These are phyloP conservation scores for Candida ficus DNA, from an alignment of 805 yeast species.

Conservation along the genomic window DNA sequence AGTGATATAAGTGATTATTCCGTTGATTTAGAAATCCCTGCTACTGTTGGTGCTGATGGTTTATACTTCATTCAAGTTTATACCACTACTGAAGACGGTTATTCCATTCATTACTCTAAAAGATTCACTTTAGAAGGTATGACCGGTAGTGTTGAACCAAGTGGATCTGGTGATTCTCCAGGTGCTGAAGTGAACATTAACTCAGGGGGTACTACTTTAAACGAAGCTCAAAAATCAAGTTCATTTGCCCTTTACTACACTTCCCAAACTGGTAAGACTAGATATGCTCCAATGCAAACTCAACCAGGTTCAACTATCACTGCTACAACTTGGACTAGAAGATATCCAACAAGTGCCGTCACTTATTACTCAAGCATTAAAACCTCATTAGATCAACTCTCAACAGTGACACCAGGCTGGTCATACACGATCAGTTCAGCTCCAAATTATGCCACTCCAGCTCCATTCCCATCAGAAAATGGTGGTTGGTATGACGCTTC, in stretches of 20 bases:
- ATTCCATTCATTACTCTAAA: slow-evolving; percentile 60
- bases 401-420: slow-evolving; percentile 88
- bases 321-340: slow-evolving; percentile 55
- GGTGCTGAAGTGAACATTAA: slow-evolving; percentile 32
- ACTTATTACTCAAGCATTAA: slow-evolving; percentile 48
- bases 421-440: slow-evolving; percentile 59
- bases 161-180: slow-evolving; percentile 42
- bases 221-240: slow-evolving; percentile 37
- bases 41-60: slow-evolving; percentile 57
- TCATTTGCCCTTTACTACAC: slow-evolving; percentile 70
- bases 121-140: slow-evolving; percentile 65
- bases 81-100: slow-evolving; percentile 35
- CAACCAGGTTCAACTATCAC: slow-evolving; percentile 79
- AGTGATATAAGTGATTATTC: slow-evolving; percentile 27
- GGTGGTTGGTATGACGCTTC: slow-evolving; percentile 62
- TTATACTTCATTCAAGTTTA: slow-evolving; percentile 66
- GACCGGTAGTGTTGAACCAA: slow-evolving; percentile 51
- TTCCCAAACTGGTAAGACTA: slow-evolving; percentile 67
- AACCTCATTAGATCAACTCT: slow-evolving; percentile 29
- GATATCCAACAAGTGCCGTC: slow-evolving; percentile 64
- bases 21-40: slow-evolving; percentile 38
- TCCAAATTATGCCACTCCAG: slow-evolving; percentile 67
- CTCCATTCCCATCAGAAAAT: slow-evolving; percentile 56
- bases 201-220: slow-evolving; percentile 26
- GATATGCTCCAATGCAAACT: slow-evolving; percentile 89